Percentiles rank a stretch among this genome's conserved stretches.
Conservation (phyloP, 768 basidiomycete species). For the Inosperma sp. region DNA sequence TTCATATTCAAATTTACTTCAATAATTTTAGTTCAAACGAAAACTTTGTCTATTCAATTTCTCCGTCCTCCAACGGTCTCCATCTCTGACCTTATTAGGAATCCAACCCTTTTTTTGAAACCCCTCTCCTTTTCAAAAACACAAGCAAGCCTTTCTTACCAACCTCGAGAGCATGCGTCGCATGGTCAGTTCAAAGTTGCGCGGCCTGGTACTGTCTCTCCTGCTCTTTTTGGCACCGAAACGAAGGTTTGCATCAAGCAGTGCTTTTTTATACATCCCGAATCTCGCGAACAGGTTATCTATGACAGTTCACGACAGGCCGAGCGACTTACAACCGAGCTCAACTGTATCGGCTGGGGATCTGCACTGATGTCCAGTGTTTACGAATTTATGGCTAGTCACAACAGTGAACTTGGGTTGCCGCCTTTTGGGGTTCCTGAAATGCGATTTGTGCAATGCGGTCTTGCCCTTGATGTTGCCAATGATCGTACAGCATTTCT, state of each 20-base stretch:
- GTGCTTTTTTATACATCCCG: neutral
- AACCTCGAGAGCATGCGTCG: neutral
- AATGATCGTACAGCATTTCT: conserved; percentile 4
- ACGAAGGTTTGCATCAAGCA: conserved; percentile 12
- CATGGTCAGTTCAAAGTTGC: conserved; percentile 9
- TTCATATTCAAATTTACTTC: no score
- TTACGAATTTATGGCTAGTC: neutral
- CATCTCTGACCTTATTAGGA: neutral
- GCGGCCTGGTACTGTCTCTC: neutral
- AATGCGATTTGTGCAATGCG: conserved; percentile 8
- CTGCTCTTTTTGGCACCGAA: neutral
- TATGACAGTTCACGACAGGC: conserved; percentile 8
- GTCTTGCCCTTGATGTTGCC: neutral
- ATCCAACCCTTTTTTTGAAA: neutral
- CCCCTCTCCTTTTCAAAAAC: neutral
- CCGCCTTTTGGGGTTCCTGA: neutral
- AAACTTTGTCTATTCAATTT: no score
- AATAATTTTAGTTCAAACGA: no score
- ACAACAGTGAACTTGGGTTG: neutral
- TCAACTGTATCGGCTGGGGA: conserved; percentile 12
- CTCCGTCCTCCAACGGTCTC: neutral
- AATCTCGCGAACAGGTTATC: neutral
- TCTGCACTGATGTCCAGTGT: neutral
- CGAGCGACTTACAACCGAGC: conserved; percentile 9
- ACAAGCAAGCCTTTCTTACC: neutral